Evolutionary conservation across 495 filamentous ascomycete species (phyloP), one percentile per base, ranked within the genome.

Genomic region (Xylaria intraflava): DNA sequence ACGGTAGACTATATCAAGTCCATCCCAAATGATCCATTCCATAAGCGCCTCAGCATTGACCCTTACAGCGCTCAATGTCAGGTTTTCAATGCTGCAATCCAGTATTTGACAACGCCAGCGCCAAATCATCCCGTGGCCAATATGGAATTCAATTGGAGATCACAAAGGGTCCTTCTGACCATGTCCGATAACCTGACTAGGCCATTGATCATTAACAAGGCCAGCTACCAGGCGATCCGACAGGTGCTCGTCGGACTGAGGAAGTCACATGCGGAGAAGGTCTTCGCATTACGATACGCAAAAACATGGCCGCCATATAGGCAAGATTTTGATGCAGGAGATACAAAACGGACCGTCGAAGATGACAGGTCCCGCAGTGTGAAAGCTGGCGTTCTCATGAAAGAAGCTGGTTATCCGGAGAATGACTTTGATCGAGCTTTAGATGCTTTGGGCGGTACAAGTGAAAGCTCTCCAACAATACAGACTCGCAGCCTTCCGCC

Each of bases 241-340:
- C 27, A 53, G 33, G 74, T 78, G 3, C 57, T 78, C 46, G 31
- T 69, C 12, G 69, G 58, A 4, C 49, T 78, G 42, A 55, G 53
- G 12, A 78, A 73, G 43, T 68, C 61, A 14, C 40, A 55, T 24
- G 50, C 50, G 3, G 75, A 78, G 62, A 66, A 49, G 17, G 65
- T 47, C 9, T 66, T 67, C 20, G 67, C 67, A 6, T 39, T 64
- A 17, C 69, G 74, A 38, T 61, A 66, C 31, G 57, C 65, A 5
- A 65, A 65, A 24, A 73, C 73, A 0, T 78, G 72, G 75, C 75
- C 75, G 6, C 73, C 75, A 6, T 74, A 72, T 50, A 65, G 69
- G 22, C 60, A 66, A 57, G 61, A 65, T 14, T 65, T 70, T 24
- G 72, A 78, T 41, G 75, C 72, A 1, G 62, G 69, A 0, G 75